Conservation (phyloP, 768 basidiomycete species). For the Cyathus striatus region DNA sequence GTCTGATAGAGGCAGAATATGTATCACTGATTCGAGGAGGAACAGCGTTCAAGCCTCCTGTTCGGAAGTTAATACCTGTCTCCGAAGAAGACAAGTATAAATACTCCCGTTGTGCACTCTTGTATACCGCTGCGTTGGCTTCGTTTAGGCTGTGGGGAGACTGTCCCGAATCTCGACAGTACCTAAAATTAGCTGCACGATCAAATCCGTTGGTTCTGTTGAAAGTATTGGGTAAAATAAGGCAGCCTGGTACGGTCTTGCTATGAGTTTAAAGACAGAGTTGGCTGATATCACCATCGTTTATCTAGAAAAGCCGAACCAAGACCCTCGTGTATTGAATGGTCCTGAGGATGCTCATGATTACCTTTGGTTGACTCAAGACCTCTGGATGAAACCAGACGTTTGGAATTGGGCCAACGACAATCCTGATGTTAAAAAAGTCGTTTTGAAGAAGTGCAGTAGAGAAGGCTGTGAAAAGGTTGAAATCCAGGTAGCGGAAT, state of each 20-base stretch:
- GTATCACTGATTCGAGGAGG: too few relatives aligned
- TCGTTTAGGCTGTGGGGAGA: conserved; percentile 36
- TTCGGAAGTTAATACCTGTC: conserved; percentile 9
- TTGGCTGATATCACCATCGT: not conserved
- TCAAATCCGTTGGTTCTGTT: conserved; percentile 28
- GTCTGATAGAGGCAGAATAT: conserved; percentile 9
- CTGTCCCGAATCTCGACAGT: conserved; percentile 30
- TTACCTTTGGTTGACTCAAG: conserved; percentile 38
- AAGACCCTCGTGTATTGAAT: conserved; percentile 20
- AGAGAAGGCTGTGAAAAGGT: conserved; percentile 20
- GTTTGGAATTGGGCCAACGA: conserved; percentile 40
- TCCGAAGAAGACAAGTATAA: conserved; percentile 12
- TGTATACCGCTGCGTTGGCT: conserved; percentile 37
- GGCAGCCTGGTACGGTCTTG: conserved; percentile 35
- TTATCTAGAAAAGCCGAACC: conserved; percentile 22
- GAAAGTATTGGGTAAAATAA: conserved; percentile 31
- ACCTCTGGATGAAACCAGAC: conserved; percentile 35
- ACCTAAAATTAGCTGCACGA: conserved; percentile 27
- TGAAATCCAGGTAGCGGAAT: conserved; percentile 28
- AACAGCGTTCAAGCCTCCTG: conserved; percentile 19
- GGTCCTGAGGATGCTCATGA: conserved; percentile 41
- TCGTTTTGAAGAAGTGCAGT: conserved; percentile 27
- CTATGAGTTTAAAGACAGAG: not conserved
- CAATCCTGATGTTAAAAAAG: conserved; percentile 23
- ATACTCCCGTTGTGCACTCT: conserved; percentile 10